phyloP scores from a whole-genome alignment of 176 grass and related monocot genomes.

The Coix lacrymajobi region DNA sequence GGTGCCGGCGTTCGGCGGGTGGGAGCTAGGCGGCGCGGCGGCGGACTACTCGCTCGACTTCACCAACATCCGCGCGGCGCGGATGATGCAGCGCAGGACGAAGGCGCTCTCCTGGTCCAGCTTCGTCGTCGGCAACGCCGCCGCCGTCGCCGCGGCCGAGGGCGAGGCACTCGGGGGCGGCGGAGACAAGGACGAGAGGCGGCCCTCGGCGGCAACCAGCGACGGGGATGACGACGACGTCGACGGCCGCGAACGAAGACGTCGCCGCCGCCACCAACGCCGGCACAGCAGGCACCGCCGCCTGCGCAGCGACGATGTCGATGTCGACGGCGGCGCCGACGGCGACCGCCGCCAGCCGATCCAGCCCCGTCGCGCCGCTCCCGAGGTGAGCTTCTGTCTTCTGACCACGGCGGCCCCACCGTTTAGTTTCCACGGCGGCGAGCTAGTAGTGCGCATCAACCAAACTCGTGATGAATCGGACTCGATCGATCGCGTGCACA shows the following conservation, averaged over 20 bases:
- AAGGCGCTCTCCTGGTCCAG: slow-evolving; percentile 49
- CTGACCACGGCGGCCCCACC: not conserved
- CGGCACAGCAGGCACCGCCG: not conserved
- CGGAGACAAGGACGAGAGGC: not conserved
- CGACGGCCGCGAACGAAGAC: not conserved
- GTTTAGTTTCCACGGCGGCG: not conserved
- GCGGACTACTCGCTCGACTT: slow-evolving; percentile 78
- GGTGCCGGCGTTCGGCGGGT: slow-evolving; percentile 77
- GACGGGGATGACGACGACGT: not conserved
- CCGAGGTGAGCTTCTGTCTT: slow-evolving; percentile 18
- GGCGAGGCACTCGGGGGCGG: not conserved
- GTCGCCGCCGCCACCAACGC: not conserved
- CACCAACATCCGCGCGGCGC: slow-evolving; percentile 54
- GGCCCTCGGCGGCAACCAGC: not conserved
- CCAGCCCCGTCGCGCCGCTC: not conserved
- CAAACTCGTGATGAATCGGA: not conserved
- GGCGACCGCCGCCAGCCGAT: slow-evolving; percentile 6
- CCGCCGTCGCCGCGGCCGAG: not conserved
- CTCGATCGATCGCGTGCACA: too few species aligned
- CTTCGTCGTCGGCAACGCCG: slow-evolving; percentile 7
- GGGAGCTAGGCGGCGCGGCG: slow-evolving; percentile 29
- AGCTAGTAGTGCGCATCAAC: too few species aligned
- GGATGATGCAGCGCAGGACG: slow-evolving; percentile 55
- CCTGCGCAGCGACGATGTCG: not conserved
- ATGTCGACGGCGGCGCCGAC: too few species aligned